These are phyloP conservation scores for Oryza australiensis DNA, from an alignment of 176 grass and related monocot species.

Conservation along the genomic window DNA sequence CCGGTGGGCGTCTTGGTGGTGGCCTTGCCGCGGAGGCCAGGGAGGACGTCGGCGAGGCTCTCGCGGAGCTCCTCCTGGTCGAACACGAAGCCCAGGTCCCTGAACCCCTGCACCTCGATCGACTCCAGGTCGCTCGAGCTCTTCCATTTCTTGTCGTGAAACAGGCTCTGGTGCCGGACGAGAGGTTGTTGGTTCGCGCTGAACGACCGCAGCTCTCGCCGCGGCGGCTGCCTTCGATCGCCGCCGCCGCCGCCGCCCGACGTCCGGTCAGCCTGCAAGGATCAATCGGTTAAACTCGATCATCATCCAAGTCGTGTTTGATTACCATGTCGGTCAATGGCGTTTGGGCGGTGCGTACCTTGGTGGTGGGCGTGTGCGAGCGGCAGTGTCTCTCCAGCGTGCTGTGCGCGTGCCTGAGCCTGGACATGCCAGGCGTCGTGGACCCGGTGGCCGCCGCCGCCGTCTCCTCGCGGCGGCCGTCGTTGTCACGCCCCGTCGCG, in stretches of 20 bases:
- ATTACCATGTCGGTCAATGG: neutral
- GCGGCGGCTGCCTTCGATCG: neutral
- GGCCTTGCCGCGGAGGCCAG: conserved; percentile 54
- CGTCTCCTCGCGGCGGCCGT: neutral
- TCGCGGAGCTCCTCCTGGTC: conserved; percentile 57
- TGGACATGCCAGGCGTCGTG: conserved; percentile 7
- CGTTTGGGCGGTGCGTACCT: conserved; percentile 11
- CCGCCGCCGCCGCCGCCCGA: neutral
- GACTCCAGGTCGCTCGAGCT: conserved; percentile 73
- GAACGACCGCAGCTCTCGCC: conserved; percentile 6
- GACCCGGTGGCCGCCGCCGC: neutral
- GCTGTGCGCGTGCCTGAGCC: conserved; percentile 48
- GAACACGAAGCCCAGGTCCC: conserved; percentile 89
- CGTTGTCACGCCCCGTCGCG: neutral
- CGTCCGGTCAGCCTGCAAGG: conserved; percentile 22
- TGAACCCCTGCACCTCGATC: conserved; percentile 90
- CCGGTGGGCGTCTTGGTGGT: conserved; percentile 22
- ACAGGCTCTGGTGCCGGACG: conserved; percentile 10
- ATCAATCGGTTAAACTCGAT: neutral
- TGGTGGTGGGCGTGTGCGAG: conserved; percentile 26
- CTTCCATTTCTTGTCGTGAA: conserved; percentile 65
- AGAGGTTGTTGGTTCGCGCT: neutral
- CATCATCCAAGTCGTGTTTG: neutral
- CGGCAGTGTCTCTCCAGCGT: conserved; percentile 33
- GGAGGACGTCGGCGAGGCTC: conserved; percentile 56